Conservation (phyloP, 176 grass and related monocot species). For the Elymus sibiricus region DNA sequence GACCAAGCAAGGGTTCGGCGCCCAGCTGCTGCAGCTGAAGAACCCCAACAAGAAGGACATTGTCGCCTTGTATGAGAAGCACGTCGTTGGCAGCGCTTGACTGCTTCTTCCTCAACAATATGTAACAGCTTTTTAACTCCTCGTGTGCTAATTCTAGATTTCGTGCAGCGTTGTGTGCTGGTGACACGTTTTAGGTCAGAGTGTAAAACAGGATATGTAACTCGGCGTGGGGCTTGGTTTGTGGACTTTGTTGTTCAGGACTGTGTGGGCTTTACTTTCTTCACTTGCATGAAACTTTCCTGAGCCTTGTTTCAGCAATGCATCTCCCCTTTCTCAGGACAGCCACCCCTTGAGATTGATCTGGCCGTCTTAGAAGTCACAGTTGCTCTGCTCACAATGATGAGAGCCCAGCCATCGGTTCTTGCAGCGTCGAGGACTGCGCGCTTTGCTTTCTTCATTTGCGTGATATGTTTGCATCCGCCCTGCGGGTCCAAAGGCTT, state of each 20-base stretch:
- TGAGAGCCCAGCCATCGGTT: too few relatives aligned
- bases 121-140: background rate
- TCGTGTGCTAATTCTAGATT: slow-evolving; percentile 15
- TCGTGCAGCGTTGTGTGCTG: background rate
- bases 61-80: slow-evolving; percentile 82
- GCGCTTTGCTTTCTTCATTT: too few relatives aligned
- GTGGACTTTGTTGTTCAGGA: background rate
- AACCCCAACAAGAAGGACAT: slow-evolving; percentile 99
- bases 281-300: background rate
- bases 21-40: slow-evolving; percentile 77
- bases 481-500: too few relatives aligned
- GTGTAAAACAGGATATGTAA: slow-evolving; percentile 6
- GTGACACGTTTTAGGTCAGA: background rate
- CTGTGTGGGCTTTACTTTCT: background rate
- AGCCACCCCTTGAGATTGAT: too few relatives aligned
- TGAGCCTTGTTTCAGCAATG: background rate
- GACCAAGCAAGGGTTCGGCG: slow-evolving; percentile 87
- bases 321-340: background rate
- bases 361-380: too few relatives aligned
- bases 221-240: background rate
- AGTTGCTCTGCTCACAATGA: too few relatives aligned
- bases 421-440: too few relatives aligned
- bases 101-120: background rate
- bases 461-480: too few relatives aligned
- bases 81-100: slow-evolving; percentile 49